Evolutionary conservation across 306 rosid genomes (phyloP).

Genomic region (Cyamopsis tetragonoloba): DNA sequence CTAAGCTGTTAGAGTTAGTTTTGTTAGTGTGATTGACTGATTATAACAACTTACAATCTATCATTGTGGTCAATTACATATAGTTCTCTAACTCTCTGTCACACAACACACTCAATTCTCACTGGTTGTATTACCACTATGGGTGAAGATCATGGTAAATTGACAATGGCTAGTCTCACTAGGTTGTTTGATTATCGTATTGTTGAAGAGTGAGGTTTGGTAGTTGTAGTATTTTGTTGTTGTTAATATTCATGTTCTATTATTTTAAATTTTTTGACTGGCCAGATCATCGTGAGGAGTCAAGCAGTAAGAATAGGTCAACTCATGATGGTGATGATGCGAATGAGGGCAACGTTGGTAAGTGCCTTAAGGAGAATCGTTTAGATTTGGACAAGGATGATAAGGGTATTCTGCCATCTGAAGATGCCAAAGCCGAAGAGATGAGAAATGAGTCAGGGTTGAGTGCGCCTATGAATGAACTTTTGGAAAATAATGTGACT

Average conservation of each 20-base stretch:
- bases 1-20: background rate
- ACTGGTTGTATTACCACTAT: background rate
- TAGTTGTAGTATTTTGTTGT: background rate
- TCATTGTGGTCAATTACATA: background rate
- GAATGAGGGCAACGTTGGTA: slow-evolving; percentile 23
- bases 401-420: slow-evolving; percentile 5
- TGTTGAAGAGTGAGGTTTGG: background rate
- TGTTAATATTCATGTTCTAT: background rate
- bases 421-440: slow-evolving; percentile 8
- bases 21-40: background rate
- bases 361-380: slow-evolving; percentile 11
- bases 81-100: background rate
- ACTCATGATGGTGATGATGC: slow-evolving; percentile 20
- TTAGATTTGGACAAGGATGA: slow-evolving; percentile 22
- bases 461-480: slow-evolving; percentile 18
- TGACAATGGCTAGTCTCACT: background rate
- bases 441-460: slow-evolving; percentile 17
- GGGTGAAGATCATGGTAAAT: background rate
- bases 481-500: background rate
- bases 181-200: background rate
- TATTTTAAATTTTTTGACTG: slow-evolving; percentile 20
- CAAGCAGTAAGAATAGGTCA: slow-evolving; percentile 20
- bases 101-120: background rate
- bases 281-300: slow-evolving; percentile 38
- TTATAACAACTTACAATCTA: background rate